These are phyloP conservation scores for Suillus variegatus DNA, from an alignment of 768 basidiomycete genomes.

Conservation along the genomic window DNA sequence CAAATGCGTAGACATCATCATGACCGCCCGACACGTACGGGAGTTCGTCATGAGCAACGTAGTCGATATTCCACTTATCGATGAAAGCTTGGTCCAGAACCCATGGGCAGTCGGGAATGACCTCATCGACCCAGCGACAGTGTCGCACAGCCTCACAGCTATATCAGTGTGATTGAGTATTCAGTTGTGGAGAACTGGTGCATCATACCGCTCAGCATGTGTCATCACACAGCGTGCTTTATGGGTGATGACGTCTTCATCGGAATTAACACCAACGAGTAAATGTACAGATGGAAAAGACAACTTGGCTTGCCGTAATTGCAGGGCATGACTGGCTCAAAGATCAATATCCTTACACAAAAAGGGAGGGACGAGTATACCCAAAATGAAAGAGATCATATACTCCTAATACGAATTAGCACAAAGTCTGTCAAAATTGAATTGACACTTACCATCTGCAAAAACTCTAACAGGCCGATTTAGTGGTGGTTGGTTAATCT, in stretches of 20 bases:
- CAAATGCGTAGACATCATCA: conserved; percentile 83
- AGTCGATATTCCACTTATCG: conserved; percentile 87
- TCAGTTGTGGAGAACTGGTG: not conserved
- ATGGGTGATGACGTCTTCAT: conserved; percentile 74
- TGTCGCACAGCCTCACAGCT: conserved; percentile 92
- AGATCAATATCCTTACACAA: conserved; percentile 10
- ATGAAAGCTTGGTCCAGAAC: conserved; percentile 80
- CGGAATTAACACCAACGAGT: conserved; percentile 91
- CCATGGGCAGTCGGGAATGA: conserved; percentile 92
- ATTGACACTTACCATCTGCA: conserved; percentile 73
- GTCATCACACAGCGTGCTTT: conserved; percentile 87
- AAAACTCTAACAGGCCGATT: conserved; percentile 87
- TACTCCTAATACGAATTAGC: conserved; percentile 57
- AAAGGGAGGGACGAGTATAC: conserved; percentile 42
- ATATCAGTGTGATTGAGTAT: conserved; percentile 4
- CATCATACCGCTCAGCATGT: conserved; percentile 76
- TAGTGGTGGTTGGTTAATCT: conserved; percentile 80
- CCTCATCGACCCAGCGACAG: conserved; percentile 96
- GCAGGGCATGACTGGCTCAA: conserved; percentile 80
- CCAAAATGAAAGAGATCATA: conserved; percentile 98
- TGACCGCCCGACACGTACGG: conserved; percentile 80
- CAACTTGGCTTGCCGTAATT: conserved; percentile 94
- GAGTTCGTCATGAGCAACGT: conserved; percentile 94
- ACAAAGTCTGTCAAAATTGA: not conserved
- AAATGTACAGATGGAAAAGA: conserved; percentile 90